Evolutionary conservation across 306 rosid species (phyloP).

Genomic region (Rosa lucieae): DNA sequence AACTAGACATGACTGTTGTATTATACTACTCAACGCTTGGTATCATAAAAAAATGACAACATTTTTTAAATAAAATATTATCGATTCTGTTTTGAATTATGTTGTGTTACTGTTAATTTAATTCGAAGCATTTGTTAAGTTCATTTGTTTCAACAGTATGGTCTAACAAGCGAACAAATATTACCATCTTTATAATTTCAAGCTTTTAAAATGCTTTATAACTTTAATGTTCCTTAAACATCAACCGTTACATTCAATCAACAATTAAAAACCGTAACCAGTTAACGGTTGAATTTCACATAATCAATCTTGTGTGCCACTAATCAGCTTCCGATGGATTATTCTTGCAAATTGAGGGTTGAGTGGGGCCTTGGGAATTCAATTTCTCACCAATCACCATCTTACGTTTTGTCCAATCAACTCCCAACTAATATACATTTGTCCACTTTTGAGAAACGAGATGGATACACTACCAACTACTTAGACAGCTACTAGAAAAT

Average conservation of each 20-base stretch:
- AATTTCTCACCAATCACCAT: slow-evolving; percentile 34
- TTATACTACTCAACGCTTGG: slow-evolving; percentile 25
- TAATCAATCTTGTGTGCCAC: neutral
- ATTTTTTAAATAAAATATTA: too few species aligned
- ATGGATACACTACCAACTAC: slow-evolving; percentile 23
- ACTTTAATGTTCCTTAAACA: rapidly evolving
- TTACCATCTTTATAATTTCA: neutral
- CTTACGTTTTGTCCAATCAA: slow-evolving; percentile 45
- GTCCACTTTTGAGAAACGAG: slow-evolving; percentile 31
- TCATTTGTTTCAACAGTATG: too few species aligned
- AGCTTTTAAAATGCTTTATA: neutral
- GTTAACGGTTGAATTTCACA: neutral
- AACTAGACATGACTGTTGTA: slow-evolving; percentile 11
- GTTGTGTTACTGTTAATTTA: rapidly evolving
- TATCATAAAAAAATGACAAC: neutral
- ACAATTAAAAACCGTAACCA: neutral
- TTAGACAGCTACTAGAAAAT: neutral
- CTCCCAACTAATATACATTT: slow-evolving; percentile 10
- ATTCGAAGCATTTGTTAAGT: too few species aligned
- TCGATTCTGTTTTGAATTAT: neutral
- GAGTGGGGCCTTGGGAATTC: slow-evolving; percentile 28
- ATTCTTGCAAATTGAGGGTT: neutral
- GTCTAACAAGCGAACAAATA: neutral
- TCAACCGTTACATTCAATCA: too few species aligned
- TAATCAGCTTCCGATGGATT: neutral